Conservation (phyloP, 129 eudicot species). For the Lactuca saligna region DNA sequence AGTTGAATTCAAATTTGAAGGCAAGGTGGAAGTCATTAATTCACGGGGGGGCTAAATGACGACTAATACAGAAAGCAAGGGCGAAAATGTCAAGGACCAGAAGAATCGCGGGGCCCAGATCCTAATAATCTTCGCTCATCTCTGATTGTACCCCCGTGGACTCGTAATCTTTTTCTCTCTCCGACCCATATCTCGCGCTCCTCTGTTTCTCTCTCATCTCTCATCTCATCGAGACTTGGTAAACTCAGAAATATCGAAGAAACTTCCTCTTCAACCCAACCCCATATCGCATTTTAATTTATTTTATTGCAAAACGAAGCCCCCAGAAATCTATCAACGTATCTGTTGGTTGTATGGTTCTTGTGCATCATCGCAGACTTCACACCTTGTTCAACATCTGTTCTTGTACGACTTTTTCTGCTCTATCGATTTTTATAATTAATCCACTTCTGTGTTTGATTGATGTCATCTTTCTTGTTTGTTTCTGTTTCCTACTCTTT, state of each 20-base stretch:
- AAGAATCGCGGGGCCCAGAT: constrained; percentile 10
- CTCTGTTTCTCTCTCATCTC: constrained; percentile 25
- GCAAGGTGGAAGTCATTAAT: neutral
- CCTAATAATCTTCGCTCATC: constrained; percentile 19
- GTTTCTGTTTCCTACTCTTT: constrained; percentile 7
- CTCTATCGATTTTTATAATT: neutral
- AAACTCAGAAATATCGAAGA: constrained; percentile 31
- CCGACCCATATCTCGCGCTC: constrained; percentile 35
- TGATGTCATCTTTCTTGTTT: constrained; percentile 5
- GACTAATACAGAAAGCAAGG: neutral
- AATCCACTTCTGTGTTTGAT: constrained; percentile 1
- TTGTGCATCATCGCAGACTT: constrained; percentile 16
- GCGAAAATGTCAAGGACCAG: neutral
- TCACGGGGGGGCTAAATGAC: neutral
- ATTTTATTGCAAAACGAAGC: neutral
- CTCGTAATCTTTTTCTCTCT: constrained; percentile 17
- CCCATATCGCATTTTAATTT: constrained; percentile 4
- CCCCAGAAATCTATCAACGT: constrained; percentile 2
- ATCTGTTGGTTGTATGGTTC: constrained; percentile 24
- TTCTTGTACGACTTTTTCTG: constrained; percentile 23
- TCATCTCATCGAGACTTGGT: constrained; percentile 26
- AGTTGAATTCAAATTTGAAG: neutral
- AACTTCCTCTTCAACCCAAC: constrained; percentile 26
- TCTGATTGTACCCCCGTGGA: constrained; percentile 24
- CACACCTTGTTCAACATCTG: constrained; percentile 18